Base-by-base conservation (phyloP, 2,329 filamentous ascomycete genomes). In the Drechslerella dactyloides region DNA sequence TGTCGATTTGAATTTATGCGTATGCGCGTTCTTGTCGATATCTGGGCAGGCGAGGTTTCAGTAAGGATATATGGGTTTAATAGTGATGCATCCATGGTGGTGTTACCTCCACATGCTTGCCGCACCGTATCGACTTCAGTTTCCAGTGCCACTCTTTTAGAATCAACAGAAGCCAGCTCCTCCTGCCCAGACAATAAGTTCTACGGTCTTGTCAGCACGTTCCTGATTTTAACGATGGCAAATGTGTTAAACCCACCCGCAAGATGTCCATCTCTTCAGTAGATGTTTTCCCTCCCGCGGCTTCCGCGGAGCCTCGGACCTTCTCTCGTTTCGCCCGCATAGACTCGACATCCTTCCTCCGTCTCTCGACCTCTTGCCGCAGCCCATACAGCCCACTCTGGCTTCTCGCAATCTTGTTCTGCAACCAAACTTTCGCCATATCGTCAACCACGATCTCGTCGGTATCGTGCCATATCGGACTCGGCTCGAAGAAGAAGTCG, bases 1-100 rank as follows among this genome's bases (percentile, higher is more conserved):
- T 78, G 97, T 92, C n/a, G 91, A 88, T 81, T 96, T 96, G 85
- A 99, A 99, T 78, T 96, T 94, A 82, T 99, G 94, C 77, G 93
- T 96, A 79, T 91, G 91, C 10, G 93, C 93, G 17, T 93, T 93
- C 19, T 96, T 83, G 1, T 93, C 96, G 61, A 99, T 85, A 78
- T 99, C 94, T 74, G n/a, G 7, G 11, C 11, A 5, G 46, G 23
- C 6, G 17, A 42, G 23, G 13, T 30, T n/a, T 44, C 17, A 15
- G 27, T 35, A 37, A 11, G 27, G 35, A 19, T 10, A 53, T 35
- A 50, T 56, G 6, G 5, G 19, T 21, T 33, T 33, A 33, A n/a
- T 8, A 21, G 15, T 4, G 17, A 10, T 48, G 2, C 19, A 21
- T 53, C 5, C 5, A 46, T 24, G 24, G 37, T 48, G 52, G 33